Conservation (phyloP, 495 filamentous ascomycete genomes). For the Podospora fimiseda region DNA sequence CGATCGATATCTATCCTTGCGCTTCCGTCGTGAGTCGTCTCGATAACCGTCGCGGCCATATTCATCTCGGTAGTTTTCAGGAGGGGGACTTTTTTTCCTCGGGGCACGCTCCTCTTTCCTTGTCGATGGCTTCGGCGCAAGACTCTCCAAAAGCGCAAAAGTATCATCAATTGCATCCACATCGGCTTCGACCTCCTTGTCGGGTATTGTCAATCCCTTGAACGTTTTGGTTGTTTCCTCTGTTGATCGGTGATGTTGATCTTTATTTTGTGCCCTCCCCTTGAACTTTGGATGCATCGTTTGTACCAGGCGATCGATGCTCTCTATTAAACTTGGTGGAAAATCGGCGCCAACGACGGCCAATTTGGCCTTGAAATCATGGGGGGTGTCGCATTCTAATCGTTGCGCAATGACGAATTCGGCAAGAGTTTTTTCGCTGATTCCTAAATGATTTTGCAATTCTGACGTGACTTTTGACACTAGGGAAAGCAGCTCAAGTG, state of each 20-base stretch:
- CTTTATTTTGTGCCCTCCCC: constrained; percentile 28
- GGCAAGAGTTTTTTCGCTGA: constrained; percentile 88
- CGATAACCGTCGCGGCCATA: constrained; percentile 34
- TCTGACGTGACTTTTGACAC: constrained; percentile 93
- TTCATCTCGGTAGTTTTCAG: constrained; percentile 46
- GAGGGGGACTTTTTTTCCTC: constrained; percentile 69
- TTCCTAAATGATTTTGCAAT: constrained; percentile 86
- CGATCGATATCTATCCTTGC: constrained; percentile 42
- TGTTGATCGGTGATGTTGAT: constrained; percentile 31
- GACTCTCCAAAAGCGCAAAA: constrained; percentile 78
- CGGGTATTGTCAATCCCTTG: constrained; percentile 82
- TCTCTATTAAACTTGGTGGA: constrained; percentile 81
- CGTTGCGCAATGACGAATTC: constrained; percentile 94
- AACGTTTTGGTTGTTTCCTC: constrained; percentile 74
- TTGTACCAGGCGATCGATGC: constrained; percentile 77
- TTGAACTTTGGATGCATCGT: constrained; percentile 90
- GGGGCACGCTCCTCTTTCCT: constrained; percentile 29
- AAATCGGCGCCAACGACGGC: constrained; percentile 78
- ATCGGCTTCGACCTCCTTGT: constrained; percentile 53
- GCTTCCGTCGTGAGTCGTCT: constrained; percentile 45
- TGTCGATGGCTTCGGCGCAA: constrained; percentile 60
- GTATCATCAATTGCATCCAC: constrained; percentile 78
- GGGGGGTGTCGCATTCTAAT: constrained; percentile 59
- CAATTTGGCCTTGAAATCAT: constrained; percentile 62
- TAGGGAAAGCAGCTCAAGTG: constrained; percentile 85